Base-by-base conservation (phyloP, 2,329 filamentous ascomycete genomes). In the Teratosphaeria gauchensis region DNA sequence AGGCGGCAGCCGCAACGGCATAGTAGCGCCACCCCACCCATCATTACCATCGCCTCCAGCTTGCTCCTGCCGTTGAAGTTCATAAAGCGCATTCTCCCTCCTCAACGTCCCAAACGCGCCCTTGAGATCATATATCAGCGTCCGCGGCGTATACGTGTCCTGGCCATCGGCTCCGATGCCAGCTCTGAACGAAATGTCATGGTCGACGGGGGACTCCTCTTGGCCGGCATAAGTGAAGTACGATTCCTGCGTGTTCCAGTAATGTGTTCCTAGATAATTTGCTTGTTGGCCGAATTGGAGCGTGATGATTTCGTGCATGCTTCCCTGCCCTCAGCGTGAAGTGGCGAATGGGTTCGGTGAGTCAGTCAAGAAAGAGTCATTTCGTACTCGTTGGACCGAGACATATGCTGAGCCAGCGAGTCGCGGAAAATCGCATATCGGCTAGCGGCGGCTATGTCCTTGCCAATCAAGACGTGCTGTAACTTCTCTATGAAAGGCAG, bases 201-300 rank as follows among this genome's bases (percentile, higher is more conserved):
- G 90, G 68, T 95, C 83, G 62, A 95, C 77, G 0, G 83, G 80
- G 6, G 82, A 82, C 60, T 87, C 83, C 65, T 84, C 80, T 70
- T 89, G 78, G 62, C 86, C 79, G 53, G 82, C 80, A 69, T 96
- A 97, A 14, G 92, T 96, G 71, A 97, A 97, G 75, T 99, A 99
- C 0, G 92, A 96, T 79, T 99, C 94, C 88, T 96, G 92, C 5
- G 89, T 81, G 69, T 99, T 99, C 94, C 94, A 99, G 74, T 96
- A 99, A 77, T 99, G 94, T 0, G 92, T 95, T 32, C 88, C 92
- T 24, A 95, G 78, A 69, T 96, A 95, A 74, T 99, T 99, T 72
- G 89, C 92, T 71, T 89, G 86, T 72, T 95, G 88, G 51, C 94
- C 94, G 61, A 97, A 85, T 79, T 99, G 94, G 53, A 99, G 79